These are phyloP conservation scores for Iberis amara DNA, from an alignment of 441 rosid species.

Conservation along the genomic window DNA sequence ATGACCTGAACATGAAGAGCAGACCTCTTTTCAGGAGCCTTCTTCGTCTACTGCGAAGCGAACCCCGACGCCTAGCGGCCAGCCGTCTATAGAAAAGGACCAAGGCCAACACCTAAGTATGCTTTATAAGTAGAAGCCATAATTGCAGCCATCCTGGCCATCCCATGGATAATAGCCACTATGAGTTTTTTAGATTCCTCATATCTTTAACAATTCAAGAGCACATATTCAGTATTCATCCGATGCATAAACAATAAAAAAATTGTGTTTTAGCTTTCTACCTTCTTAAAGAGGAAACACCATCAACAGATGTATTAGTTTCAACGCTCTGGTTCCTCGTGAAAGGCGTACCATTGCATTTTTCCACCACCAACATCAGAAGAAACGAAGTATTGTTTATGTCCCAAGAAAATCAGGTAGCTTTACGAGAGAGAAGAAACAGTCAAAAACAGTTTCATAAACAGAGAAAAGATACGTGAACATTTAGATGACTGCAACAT, in stretches of 20 bases:
- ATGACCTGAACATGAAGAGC: conserved; percentile 87
- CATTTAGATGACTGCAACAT: conserved; percentile 23
- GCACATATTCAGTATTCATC: background rate
- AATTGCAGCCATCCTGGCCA: conserved; percentile 94
- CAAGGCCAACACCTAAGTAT: conserved; percentile 91
- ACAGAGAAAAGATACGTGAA: conserved; percentile 9
- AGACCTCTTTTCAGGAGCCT: conserved; percentile 64
- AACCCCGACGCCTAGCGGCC: conserved; percentile 82
- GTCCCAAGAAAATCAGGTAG: conserved; percentile 91
- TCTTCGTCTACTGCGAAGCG: conserved; percentile 72
- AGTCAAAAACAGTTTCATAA: conserved; percentile 1
- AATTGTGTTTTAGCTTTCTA: conserved; percentile 22
- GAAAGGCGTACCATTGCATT: conserved; percentile 98
- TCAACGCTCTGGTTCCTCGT: conserved; percentile 61
- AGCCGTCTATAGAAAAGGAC: conserved; percentile 79
- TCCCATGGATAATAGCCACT: conserved; percentile 79
- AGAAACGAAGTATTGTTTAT: conserved; percentile 92
- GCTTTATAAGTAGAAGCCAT: conserved; percentile 96
- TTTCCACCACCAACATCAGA: conserved; percentile 95
- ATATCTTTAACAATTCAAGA: conserved; percentile 39
- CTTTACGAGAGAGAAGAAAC: conserved; percentile 33
- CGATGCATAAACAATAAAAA: background rate
- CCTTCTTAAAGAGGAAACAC: conserved; percentile 72
- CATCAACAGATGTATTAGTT: conserved; percentile 47
- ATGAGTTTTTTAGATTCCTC: conserved; percentile 68